Evolutionary conservation across 768 basidiomycete species (phyloP), one percentile per base, ranked within the genome.

Genomic region (Lentinula raphanica): DNA sequence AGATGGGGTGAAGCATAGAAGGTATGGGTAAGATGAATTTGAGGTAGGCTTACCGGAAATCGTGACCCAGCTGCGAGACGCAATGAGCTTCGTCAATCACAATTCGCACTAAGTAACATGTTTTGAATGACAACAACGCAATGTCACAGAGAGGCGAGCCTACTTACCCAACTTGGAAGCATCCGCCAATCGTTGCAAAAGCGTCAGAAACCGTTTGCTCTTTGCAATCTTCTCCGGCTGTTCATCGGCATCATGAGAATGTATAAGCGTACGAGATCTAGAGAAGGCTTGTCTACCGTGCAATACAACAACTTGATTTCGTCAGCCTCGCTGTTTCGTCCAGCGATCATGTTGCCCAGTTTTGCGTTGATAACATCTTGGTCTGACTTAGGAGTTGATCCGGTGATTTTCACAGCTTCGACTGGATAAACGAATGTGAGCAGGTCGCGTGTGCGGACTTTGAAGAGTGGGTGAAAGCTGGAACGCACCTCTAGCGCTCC

Each of bases 51-150:
- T 66, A 87, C 88, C 93, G 80, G 71, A 90, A 96, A 68, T 96
- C 92, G 63, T 94, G 91, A 1, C 88, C 90, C 21, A 87, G 71
- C 58, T 87, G 84, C 11, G 90, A 90, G 32, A 91, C 84, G 61
- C 90, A 94, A 59, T 94, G 90, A 1, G 91, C 90, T 69, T 93
- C 90, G 66, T 97, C 95, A 21, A 98, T 87, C 3, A 96, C 91
- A 59, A 98, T 85, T 21, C 91, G 82, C 9, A 83, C 88, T 90
- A n/a, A n/a, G 51, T 25, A 23, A 58, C 45, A 21, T 54, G 54
- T 27, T 7, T 25, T 48, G 49, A n/a, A n/a, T n/a, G 17, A 38
- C 28, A 56, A 53, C n/a, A 28, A 2, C 29, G 3, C 19, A 49
- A 11, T 25, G 48, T 7, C 15, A 31, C 17, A 8, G 13, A 28